A percentile compares a stretch with the other conserved stretches of the same genome.
Evolutionary conservation across 1,139 yeast species (phyloP).

Genomic region (Suhomyces anneliseae): DNA sequence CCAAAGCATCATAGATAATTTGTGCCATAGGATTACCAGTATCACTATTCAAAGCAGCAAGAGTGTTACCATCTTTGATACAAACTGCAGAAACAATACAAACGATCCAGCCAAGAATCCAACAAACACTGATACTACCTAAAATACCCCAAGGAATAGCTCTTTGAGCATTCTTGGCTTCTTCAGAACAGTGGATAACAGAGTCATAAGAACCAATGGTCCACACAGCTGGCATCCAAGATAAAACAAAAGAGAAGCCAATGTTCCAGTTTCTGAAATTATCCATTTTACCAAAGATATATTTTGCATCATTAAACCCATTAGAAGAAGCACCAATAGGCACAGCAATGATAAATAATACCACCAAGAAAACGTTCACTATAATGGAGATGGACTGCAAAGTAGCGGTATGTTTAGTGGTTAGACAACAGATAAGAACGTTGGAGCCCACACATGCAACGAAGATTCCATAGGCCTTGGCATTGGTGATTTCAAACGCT

Average conservation of each 20-base stretch:
- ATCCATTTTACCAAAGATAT: slow-evolving; percentile 51
- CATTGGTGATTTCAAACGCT: slow-evolving; percentile 32
- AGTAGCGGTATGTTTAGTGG: slow-evolving; percentile 47
- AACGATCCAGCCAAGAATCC: slow-evolving; percentile 61
- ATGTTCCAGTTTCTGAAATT: slow-evolving; percentile 58
- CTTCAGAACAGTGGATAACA: slow-evolving; percentile 34
- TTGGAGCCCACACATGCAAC: slow-evolving; percentile 34
- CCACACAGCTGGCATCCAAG: slow-evolving; percentile 36
- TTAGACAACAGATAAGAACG: slow-evolving; percentile 29
- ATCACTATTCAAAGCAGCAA: slow-evolving; percentile 35
- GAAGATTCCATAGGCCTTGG: slow-evolving; percentile 36
- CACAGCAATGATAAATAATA: slow-evolving; percentile 65
- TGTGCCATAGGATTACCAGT: slow-evolving; percentile 67
- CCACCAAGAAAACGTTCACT: slow-evolving; percentile 54
- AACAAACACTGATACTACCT: slow-evolving; percentile 55
- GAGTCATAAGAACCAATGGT: slow-evolving; percentile 36
- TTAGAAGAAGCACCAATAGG: slow-evolving; percentile 51
- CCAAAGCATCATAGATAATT: slow-evolving; percentile 62
- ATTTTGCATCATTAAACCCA: slow-evolving; percentile 40
- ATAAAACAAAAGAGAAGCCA: slow-evolving; percentile 53
- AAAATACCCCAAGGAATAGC: slow-evolving; percentile 38
- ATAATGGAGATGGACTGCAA: slow-evolving; percentile 61
- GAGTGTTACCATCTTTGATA: slow-evolving; percentile 50
- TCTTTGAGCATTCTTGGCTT: slow-evolving; percentile 27
- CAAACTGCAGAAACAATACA: slow-evolving; percentile 55